phyloP scores from a whole-genome alignment of 2,329 filamentous ascomycete genomes.

The Onygenales sp. region DNA sequence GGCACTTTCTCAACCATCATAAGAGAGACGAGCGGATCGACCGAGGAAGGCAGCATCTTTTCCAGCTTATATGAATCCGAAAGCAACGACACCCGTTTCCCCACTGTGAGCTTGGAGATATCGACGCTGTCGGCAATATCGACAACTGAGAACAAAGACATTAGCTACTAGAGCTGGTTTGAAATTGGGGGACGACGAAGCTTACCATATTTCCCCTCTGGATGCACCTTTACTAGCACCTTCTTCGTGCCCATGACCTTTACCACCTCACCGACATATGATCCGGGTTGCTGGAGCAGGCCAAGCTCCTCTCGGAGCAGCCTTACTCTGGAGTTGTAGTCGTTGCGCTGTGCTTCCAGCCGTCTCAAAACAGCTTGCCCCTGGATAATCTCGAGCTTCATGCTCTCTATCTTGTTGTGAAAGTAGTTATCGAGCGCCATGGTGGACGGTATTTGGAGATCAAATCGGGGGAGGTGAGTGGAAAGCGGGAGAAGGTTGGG shows the following conservation, averaged over 20 bases:
- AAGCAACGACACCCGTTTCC: constrained; percentile 92
- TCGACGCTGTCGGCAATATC: constrained; percentile 93
- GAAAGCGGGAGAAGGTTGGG: not conserved
- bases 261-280: constrained; percentile 98
- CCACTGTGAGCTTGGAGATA: constrained; percentile 87
- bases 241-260: constrained; percentile 99
- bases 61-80: constrained; percentile 98
- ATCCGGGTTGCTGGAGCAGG: constrained; percentile 90
- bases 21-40: constrained; percentile 94
- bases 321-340: constrained; percentile 97
- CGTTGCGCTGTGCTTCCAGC: constrained; percentile 94
- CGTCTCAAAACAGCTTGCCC: constrained; percentile 90
- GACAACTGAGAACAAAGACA: constrained; percentile 80
- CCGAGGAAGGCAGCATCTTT: constrained; percentile 95
- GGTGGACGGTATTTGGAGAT: constrained; percentile 29
- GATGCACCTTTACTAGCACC: constrained; percentile 96
- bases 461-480: not conserved
- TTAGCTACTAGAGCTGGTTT: constrained; percentile 99
- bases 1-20: constrained; percentile 99
- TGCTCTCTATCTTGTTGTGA: constrained; percentile 99
- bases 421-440: constrained; percentile 99
- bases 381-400: constrained; percentile 99
- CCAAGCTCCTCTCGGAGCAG: constrained; percentile 92
- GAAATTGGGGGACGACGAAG: constrained; percentile 30
- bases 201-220: constrained; percentile 98